These are phyloP conservation scores for Physaria fendleri DNA, from an alignment of 345 rosid genomes.

Conservation along the genomic window DNA sequence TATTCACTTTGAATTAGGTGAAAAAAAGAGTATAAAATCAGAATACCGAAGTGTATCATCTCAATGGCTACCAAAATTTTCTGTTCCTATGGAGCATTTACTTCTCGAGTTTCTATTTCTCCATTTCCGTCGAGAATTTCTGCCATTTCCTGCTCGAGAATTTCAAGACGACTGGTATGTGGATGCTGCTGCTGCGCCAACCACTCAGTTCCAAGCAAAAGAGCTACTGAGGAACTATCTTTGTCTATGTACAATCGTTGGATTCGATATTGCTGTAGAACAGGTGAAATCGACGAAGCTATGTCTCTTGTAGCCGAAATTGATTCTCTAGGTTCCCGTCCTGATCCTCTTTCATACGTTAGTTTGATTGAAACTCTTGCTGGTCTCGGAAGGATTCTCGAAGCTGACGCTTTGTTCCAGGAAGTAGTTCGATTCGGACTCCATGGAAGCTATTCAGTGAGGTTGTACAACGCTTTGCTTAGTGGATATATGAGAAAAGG, in stretches of 20 bases:
- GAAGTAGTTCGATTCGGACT: slow-evolving; percentile 37
- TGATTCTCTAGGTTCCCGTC: slow-evolving; percentile 44
- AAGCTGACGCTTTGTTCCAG: slow-evolving; percentile 56
- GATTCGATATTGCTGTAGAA: slow-evolving; percentile 41
- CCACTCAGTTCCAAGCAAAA: not conserved
- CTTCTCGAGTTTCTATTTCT: not conserved
- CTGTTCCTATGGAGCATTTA: not conserved
- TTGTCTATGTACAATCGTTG: slow-evolving; percentile 31
- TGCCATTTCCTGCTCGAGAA: not conserved
- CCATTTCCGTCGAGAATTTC: not conserved
- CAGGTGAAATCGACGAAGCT: slow-evolving; percentile 42
- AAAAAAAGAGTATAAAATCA: not conserved
- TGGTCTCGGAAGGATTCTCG: slow-evolving; percentile 46
- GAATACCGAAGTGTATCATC: not conserved
- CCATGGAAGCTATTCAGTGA: slow-evolving; percentile 26
- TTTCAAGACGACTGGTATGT: not conserved
- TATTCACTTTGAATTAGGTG: too few relatives aligned
- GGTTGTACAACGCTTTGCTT: slow-evolving; percentile 42
- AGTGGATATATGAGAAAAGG: slow-evolving; percentile 55
- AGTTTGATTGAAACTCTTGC: slow-evolving; percentile 42
- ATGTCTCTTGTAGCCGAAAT: slow-evolving; percentile 44
- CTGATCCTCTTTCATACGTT: slow-evolving; percentile 35
- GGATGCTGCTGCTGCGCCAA: not conserved
- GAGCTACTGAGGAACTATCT: slow-evolving; percentile 18
- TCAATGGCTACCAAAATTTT: not conserved